Percentiles rank a stretch among this genome's conserved stretches.
These are phyloP conservation scores for Trametes maxima DNA, from an alignment of 768 basidiomycete species.

Conservation along the genomic window DNA sequence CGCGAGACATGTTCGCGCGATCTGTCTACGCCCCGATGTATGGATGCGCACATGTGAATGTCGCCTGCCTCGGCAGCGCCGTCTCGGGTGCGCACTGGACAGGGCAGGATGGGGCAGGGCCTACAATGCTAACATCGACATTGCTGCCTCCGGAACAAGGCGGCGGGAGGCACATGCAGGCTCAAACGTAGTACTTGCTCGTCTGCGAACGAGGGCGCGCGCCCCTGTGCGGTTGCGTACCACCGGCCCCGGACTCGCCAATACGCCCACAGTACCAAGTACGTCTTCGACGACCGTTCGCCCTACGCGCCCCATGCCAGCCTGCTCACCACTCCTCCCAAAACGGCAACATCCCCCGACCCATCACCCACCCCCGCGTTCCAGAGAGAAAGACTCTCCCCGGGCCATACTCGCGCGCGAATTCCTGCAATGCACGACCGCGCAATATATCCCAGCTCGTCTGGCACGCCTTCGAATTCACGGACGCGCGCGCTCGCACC, in stretches of 20 bases:
- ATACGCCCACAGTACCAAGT: not conserved
- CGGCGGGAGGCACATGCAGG: no score
- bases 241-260: not conserved
- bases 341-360: no score
- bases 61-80: not conserved
- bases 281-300: slow-evolving; percentile 1
- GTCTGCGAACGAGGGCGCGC: no score
- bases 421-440: no score
- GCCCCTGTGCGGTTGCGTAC: slow-evolving; percentile 1
- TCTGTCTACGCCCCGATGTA: slow-evolving; percentile 14
- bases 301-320: not conserved
- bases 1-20: slow-evolving; percentile 14
- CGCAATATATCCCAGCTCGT: not conserved
- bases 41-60: slow-evolving; percentile 11
- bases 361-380: no score
- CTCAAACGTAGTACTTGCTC: no score
- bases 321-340: not conserved
- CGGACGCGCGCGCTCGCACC: not conserved
- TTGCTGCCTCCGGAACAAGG: no score
- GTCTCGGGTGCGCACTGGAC: not conserved
- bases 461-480: not conserved
- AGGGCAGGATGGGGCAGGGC: no score
- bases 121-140: no score
- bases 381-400: no score
- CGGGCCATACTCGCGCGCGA: no score